Evolutionary conservation across 1,139 yeast genomes (phyloP), one percentile per base, ranked within the genome.

Genomic region (Candida albicans): DNA sequence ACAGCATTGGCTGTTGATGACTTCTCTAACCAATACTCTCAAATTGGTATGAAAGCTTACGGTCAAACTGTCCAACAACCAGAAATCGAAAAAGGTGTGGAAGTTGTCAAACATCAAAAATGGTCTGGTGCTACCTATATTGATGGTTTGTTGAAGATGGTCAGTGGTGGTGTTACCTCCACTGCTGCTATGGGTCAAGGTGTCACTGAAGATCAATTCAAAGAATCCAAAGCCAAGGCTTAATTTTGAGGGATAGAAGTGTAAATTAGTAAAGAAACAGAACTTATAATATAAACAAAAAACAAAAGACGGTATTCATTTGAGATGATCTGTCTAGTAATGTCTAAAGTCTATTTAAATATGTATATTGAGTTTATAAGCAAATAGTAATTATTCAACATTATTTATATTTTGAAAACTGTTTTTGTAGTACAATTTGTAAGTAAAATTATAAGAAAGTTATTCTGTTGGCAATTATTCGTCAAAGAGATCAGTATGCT

Each of bases 121-220:
- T 91, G 99, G 99, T 89, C 97, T 40, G 99, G 99, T 64, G 99
- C 99, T 34, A 96, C 88, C 68, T 93, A 90, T 75, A 86, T 93
- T 64, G 99, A 91, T 68, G 86, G 89, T 50, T 77, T 91, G 59
- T 82, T 91, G 68, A 89, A 84, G 68, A 77, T 90, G 74, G 95
- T 90, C 39, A 84, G 95, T 48, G 98, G 98, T 60, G 99, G 99
- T 72, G 87, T 91, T 48, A 77, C 93, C 43, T 86, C 96, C 24
- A 93, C 98, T 43, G 96, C 97, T 54, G 98, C 98, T 46, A 91
- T 91, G 98, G 98, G 98, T 64, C 86, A 85, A 52, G 98, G 98
- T 75, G 98, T 91, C 57, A 91, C 99, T 48, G 99, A 91, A 73
- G 96, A 87, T 57, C 98, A 91, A 71, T 91, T 91, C 77, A 84